phyloP scores from a whole-genome alignment of 2,329 filamentous ascomycete genomes.

The Calonectria hawksworthii region DNA sequence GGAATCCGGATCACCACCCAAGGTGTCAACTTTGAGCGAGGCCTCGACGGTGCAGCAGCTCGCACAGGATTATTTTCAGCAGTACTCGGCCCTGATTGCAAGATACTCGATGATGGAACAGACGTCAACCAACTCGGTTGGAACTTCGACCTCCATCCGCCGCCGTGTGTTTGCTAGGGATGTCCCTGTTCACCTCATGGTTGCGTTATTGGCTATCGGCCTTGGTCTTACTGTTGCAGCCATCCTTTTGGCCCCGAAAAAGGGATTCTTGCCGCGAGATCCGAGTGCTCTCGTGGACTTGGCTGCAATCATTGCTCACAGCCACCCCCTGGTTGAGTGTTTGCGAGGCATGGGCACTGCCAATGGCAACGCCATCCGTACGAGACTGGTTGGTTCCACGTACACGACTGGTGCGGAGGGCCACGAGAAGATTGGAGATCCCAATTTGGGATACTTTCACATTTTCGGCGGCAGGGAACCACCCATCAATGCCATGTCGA shows the following conservation, averaged over 20 bases:
- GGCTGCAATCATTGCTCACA: constrained; percentile 54
- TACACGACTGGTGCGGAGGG: constrained; percentile 54
- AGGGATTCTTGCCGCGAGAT: constrained; percentile 53
- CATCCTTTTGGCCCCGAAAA: constrained; percentile 43
- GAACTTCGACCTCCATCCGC: constrained; percentile 43
- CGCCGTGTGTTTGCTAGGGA: constrained; percentile 49
- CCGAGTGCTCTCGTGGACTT: constrained; percentile 52
- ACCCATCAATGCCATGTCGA: constrained; percentile 21
- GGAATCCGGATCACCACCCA: constrained; percentile 33
- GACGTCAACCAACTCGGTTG: constrained; percentile 34
- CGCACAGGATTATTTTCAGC: constrained; percentile 49
- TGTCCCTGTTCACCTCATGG: constrained; percentile 50
- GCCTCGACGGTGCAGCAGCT: constrained; percentile 42
- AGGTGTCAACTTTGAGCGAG: constrained; percentile 44
- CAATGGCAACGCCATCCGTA: constrained; percentile 42
- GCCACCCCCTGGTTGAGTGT: constrained; percentile 51
- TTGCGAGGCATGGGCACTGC: constrained; percentile 53
- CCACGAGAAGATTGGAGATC: constrained; percentile 48
- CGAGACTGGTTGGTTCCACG: constrained; percentile 43
- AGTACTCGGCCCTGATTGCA: constrained; percentile 52
- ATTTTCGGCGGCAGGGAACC: constrained; percentile 45
- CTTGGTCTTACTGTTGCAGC: constrained; percentile 38
- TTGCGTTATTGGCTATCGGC: constrained; percentile 45
- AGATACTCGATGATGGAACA: constrained; percentile 48
- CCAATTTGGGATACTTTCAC: constrained; percentile 43